Base-by-base conservation (phyloP, 2,329 filamentous ascomycete species). In the Teratosphaeria zuluensis region DNA sequence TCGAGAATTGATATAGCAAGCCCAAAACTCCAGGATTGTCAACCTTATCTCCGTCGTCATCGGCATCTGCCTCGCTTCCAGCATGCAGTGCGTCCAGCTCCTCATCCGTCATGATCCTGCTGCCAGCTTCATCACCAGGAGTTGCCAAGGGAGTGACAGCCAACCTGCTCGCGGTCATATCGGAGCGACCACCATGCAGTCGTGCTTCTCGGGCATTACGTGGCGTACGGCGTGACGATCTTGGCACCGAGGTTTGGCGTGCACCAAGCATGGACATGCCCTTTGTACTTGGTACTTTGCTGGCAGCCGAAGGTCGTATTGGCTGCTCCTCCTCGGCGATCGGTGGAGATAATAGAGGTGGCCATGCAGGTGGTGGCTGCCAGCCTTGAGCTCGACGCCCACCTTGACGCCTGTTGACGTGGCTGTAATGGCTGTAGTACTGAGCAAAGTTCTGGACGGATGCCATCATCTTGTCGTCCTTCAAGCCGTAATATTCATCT, bases 401-500 rank as follows among this genome's bases (percentile, higher is more conserved):
- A 12, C 72, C 63, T 46, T 63, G 38, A 59, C 71, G 28, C 12
- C 46, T 21, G 16, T 56, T 52, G 12, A 54, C 58, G 60, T 68
- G 62, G 30, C 64, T 61, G 61, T 68, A 65, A 31, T 70, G 68
- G 58, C 65, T 76, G 65, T 99, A 99, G 65, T 95, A 92, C 69
- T 96, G 91, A 60, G 96, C 78, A 72, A 99, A 99, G 1, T 92
- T 91, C 68, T 94, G 92, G 71, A 96, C 94, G 0, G 92, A 97
- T 16, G 91, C 89, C n/a, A 94, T 87, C 90, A 99, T 96, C 76
- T 99, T 99, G 62, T 92, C 90, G 68, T 99, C 92, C 70, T 96
- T 96, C 9, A 91, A 90, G 24, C 90, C 86, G 70, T 94, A 97
- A 72, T 97, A 97, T 66, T 96, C 92, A 60, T 94, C 89, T 11